A percentile compares a stretch with the other conserved stretches of the same genome.
Evolutionary conservation across 257 asterid genomes (phyloP).

Genomic region (Primulina tabacum): DNA sequence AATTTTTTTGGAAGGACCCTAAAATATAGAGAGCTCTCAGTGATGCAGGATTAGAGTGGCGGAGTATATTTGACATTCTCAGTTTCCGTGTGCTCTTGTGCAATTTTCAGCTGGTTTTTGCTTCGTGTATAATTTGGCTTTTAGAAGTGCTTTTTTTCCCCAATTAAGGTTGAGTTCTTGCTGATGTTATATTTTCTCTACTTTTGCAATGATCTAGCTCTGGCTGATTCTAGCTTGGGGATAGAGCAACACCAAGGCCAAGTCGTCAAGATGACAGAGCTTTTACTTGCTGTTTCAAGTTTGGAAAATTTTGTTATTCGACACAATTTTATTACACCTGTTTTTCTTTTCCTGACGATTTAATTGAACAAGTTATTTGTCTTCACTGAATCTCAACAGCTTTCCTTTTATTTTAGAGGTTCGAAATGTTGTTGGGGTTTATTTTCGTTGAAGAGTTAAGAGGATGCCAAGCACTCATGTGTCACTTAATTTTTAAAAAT

Average conservation of each 20-base stretch:
- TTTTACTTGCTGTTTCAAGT: conserved; percentile 12
- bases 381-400: background rate
- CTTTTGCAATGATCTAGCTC: conserved; percentile 21
- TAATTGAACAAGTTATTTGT: background rate
- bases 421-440: background rate
- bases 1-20: background rate
- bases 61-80: background rate
- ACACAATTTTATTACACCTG: background rate
- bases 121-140: background rate
- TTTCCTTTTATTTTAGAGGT: background rate
- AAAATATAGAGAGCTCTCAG: too few species aligned
- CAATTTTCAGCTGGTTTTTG: background rate
- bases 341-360: background rate
- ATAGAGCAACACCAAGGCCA: background rate
- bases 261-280: background rate
- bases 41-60: background rate
- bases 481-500: too few species aligned
- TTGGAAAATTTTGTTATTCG: conserved; percentile 13
- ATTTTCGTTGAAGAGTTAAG: background rate
- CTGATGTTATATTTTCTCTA: background rate
- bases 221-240: conserved; percentile 9
- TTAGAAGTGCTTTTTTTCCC: background rate
- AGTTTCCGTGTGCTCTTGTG: background rate
- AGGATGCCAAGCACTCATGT: too few species aligned
- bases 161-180: background rate